Percentiles rank a stretch among this genome's conserved stretches.
Evolutionary conservation across 495 filamentous ascomycete genomes (phyloP).

Genomic region (Annulohypoxylon nitens): DNA sequence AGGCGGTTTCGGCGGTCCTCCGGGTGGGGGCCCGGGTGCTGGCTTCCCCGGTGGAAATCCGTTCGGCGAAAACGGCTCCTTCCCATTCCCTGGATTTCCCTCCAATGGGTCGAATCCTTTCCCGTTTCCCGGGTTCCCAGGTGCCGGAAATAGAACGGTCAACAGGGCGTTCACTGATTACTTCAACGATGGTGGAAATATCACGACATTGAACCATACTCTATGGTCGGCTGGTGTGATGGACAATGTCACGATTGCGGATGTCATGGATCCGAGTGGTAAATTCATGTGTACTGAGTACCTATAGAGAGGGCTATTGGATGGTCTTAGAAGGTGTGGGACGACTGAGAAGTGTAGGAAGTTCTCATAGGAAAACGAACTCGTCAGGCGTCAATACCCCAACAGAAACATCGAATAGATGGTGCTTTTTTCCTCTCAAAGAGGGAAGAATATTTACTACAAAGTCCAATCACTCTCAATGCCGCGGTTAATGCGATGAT

Average conservation of each 20-base stretch:
- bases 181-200: conserved; percentile 51
- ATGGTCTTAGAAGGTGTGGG: background rate
- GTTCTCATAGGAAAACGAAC: background rate
- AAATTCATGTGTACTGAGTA: conserved; percentile 53
- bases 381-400: background rate
- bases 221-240: conserved; percentile 48
- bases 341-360: background rate
- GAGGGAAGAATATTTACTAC: background rate
- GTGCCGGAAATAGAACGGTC: background rate
- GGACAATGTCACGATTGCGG: conserved; percentile 49
- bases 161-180: conserved; percentile 47
- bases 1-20: background rate
- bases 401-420: background rate
- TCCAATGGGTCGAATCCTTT: conserved; percentile 26
- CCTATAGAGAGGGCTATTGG: background rate
- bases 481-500: background rate
- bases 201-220: conserved; percentile 53
- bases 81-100: conserved; percentile 13
- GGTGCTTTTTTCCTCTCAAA: background rate
- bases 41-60: conserved; percentile 20
- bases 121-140: conserved; percentile 24
- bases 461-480: background rate
- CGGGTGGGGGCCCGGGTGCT: conserved; percentile 4
- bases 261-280: conserved; percentile 55
- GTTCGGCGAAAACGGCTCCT: conserved; percentile 18